These are phyloP conservation scores for Amanita rubescens DNA, from an alignment of 768 basidiomycete genomes.

Conservation along the genomic window DNA sequence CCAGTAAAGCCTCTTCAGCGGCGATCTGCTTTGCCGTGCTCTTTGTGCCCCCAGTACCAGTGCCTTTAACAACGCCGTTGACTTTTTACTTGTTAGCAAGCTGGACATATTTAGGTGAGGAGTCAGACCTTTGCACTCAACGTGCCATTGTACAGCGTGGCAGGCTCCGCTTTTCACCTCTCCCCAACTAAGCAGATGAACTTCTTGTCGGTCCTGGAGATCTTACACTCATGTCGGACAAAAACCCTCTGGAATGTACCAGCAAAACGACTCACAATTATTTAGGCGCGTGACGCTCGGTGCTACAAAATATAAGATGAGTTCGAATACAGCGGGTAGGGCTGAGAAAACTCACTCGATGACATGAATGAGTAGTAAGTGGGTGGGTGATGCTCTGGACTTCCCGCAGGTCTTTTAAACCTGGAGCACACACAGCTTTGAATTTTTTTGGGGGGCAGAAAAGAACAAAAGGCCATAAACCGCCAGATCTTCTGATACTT, in stretches of 20 bases:
- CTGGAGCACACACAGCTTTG: neutral
- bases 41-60: slow-evolving; percentile 43
- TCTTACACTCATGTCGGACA: neutral
- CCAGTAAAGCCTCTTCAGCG: slow-evolving; percentile 35
- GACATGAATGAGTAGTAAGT: neutral
- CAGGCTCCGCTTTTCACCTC: slow-evolving; percentile 37
- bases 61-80: neutral
- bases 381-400: neutral
- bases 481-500: neutral
- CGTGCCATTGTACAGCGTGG: slow-evolving; percentile 47
- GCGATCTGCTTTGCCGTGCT: slow-evolving; percentile 40
- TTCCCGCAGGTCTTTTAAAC: neutral
- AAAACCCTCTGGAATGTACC: too few species aligned
- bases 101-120: slow-evolving; percentile 4
- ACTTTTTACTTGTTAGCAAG: slow-evolving; percentile 2
- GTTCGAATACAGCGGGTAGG: neutral
- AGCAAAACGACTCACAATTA: neutral
- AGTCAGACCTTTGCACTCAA: slow-evolving; percentile 38
- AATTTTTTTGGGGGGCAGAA: neutral
- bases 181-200: slow-evolving; percentile 40
- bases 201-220: neutral
- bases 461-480: neutral
- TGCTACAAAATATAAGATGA: neutral
- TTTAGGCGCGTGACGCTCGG: slow-evolving; percentile 3
- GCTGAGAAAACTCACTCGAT: neutral